Base-by-base conservation (phyloP, 2,329 filamentous ascomycete genomes). In the Boeremia exigua region DNA sequence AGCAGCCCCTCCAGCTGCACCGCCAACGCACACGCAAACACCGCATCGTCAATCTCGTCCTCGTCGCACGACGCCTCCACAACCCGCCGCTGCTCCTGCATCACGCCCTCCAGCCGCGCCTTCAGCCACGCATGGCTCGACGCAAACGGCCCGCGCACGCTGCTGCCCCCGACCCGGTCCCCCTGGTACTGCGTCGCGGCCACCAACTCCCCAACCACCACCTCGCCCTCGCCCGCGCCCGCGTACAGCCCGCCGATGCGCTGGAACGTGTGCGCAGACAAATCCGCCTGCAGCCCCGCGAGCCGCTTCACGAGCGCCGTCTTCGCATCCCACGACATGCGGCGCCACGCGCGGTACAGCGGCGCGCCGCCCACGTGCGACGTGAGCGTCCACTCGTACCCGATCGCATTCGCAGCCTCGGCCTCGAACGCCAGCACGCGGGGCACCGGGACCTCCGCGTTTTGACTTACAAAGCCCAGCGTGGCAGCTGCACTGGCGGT, bases 401-500 rank as follows among this genome's bases (percentile, higher is more conserved):
- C 53, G 1, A 59, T 28, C 15, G 51, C 47, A 19, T 55, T 58
- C 4, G 8, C n/a, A 15, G 36, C 23, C 14, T 56, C 32, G 1
- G 40, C n/a, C 3, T 32, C 28, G 15, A 15, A 48, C 5, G 53
- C 48, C 11, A 56, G 43, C 27, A 54, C 25, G 2, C 23, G 15
- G 4, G 57, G 53, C 4, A 56, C 27, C 15, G 45, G 53, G 3
- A 56, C 25, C 15, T 17, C 30, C 7, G 68, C 67, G 11, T 60
- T n/a, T n/a, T 48, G 43, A 3, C 54, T 46, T 14, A 69, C 34
- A 12, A 48, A 68, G 4, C 55, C 34, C 29, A 70, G 58, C 1
- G 67, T 71, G 1, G 65, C 58, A 25, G 59, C 48, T 33, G 67
- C 66, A 40, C 59, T 64, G 37, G 60, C 17, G 1, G 61, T 64